phyloP scores from a whole-genome alignment of 1,139 yeast genomes.

The Suzukiozyma palmioleophila region DNA sequence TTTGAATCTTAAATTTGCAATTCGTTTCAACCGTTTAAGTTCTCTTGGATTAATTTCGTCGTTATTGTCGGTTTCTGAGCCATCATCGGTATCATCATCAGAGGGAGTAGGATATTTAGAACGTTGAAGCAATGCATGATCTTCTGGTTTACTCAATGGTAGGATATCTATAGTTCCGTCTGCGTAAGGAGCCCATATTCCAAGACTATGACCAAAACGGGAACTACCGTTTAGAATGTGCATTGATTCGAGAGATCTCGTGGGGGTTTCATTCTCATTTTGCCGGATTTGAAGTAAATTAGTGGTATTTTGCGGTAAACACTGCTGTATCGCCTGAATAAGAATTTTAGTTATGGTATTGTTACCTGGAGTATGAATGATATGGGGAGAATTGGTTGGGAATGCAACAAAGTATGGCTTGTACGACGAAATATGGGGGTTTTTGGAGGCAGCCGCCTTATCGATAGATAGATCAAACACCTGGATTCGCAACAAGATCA shows the following conservation, averaged over 20 bases:
- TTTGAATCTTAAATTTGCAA: slow-evolving; percentile 54
- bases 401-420: slow-evolving; percentile 63
- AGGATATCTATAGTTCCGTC: slow-evolving; percentile 57
- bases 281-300: slow-evolving; percentile 25
- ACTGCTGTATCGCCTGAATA: slow-evolving; percentile 53
- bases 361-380: slow-evolving; percentile 54
- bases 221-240: slow-evolving; percentile 57
- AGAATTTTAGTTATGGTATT: slow-evolving; percentile 50
- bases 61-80: slow-evolving; percentile 9
- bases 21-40: slow-evolving; percentile 21
- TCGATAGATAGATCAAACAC: slow-evolving; percentile 48
- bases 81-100: slow-evolving; percentile 6
- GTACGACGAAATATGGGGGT: slow-evolving; percentile 46
- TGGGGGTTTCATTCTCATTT: slow-evolving; percentile 38
- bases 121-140: slow-evolving; percentile 21
- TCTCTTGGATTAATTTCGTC: slow-evolving; percentile 8
- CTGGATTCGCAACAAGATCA: slow-evolving; percentile 61
- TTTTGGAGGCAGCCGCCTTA: slow-evolving; percentile 8
- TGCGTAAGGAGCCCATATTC: slow-evolving; percentile 71
- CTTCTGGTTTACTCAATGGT: slow-evolving; percentile 46
- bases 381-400: slow-evolving; percentile 62
- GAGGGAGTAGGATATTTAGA: not conserved
- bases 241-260: slow-evolving; percentile 51
- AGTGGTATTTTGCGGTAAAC: slow-evolving; percentile 39
- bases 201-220: slow-evolving; percentile 54